Evolutionary conservation across 192 early-diverging fungal genomes (phyloP).

Genomic region (Coemansia sp.): DNA sequence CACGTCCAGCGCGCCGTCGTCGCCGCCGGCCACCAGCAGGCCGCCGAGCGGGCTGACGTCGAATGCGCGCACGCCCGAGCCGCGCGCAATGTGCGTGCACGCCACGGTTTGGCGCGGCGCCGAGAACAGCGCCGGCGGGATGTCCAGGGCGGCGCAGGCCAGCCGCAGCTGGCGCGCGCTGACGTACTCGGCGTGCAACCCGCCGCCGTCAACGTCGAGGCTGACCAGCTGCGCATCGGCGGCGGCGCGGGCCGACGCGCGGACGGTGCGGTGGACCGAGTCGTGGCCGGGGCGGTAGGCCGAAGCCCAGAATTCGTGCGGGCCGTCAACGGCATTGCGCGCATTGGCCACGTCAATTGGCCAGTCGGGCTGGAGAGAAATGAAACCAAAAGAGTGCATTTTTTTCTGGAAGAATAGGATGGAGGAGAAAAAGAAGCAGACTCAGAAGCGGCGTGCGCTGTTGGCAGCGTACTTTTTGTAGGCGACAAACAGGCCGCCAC

Average conservation of each 20-base stretch:
- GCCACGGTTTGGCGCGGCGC: constrained; percentile 11
- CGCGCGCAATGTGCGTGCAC: constrained; percentile 27
- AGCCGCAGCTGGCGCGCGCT: constrained; percentile 23
- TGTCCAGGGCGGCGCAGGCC: constrained; percentile 12
- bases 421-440: background rate
- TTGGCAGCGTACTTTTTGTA: constrained; percentile 48
- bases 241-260: background rate
- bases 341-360: constrained; percentile 35
- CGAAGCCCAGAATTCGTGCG: constrained; percentile 46
- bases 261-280: constrained; percentile 34
- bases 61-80: constrained; percentile 29
- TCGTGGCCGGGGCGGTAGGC: constrained; percentile 20
- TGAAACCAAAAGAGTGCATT: constrained; percentile 31
- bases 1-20: constrained; percentile 37
- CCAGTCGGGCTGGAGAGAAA: constrained; percentile 53
- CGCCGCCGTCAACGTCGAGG: constrained; percentile 1
- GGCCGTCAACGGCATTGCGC: constrained; percentile 10
- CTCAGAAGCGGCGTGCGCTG: constrained; percentile 49
- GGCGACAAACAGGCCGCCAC: constrained; percentile 39
- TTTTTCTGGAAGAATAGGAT: no score
- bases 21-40: constrained; percentile 34
- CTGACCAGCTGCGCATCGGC: no score
- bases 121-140: constrained; percentile 15
- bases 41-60: constrained; percentile 37
- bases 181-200: constrained; percentile 18